phyloP scores from a whole-genome alignment of 345 rosid genomes.

The Streptanthus diversifolius region DNA sequence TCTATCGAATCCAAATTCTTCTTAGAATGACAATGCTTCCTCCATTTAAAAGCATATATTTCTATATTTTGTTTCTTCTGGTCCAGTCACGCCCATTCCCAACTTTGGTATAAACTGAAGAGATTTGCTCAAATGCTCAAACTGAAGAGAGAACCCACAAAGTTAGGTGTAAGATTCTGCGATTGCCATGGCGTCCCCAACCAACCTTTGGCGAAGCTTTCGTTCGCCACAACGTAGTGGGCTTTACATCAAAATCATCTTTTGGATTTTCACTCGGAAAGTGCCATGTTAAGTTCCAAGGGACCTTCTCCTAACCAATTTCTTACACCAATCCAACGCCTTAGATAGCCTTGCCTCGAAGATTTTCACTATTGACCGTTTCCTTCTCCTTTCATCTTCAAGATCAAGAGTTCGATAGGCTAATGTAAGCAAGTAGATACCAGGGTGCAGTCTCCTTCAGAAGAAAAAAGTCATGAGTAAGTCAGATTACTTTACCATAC shows the following conservation, averaged over 20 bases:
- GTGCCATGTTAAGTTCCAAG: conserved; percentile 10
- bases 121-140: not conserved
- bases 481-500: conserved; percentile 2
- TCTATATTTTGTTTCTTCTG: not conserved
- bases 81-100: not conserved
- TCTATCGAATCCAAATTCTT: conserved; percentile 5
- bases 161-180: not conserved
- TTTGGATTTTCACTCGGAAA: not conserved
- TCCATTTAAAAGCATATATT: not conserved
- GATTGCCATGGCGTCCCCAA: not conserved
- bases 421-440: conserved; percentile 74
- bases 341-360: conserved; percentile 42
- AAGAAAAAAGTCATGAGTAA: conserved; percentile 16
- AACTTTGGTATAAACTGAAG: not conserved
- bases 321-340: conserved; percentile 68
- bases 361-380: conserved; percentile 42
- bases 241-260: not conserved
- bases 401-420: conserved; percentile 93
- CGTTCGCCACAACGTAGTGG: not conserved
- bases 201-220: conserved; percentile 3
- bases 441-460: conserved; percentile 92
- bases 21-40: not conserved
- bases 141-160: not conserved
- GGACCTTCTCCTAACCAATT: conserved; percentile 33
- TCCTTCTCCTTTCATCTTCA: conserved; percentile 74